A percentile compares a stretch with the other conserved stretches of the same genome.
Evolutionary conservation across 2,329 filamentous ascomycete species (phyloP).

Genomic region (Leptodontidium sp.): DNA sequence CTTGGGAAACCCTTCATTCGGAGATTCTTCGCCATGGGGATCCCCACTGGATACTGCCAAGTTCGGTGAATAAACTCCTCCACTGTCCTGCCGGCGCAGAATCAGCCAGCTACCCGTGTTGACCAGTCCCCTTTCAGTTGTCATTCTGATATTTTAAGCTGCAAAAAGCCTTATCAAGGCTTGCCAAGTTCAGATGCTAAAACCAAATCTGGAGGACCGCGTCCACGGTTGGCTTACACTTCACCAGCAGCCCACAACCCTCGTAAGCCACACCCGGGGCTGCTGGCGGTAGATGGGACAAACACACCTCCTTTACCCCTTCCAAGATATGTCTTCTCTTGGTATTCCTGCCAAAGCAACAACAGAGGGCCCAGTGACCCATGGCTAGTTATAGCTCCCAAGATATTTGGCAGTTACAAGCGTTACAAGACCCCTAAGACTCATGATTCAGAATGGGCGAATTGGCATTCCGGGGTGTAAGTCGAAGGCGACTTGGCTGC

Average conservation of each 20-base stretch:
- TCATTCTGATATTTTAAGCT: not conserved
- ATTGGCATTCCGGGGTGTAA: not conserved
- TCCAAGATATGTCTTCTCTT: conserved; percentile 14
- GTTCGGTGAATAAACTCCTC: not conserved
- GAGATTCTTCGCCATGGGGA: conserved; percentile 4
- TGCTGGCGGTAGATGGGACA: conserved; percentile 17
- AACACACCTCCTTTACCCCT: conserved; percentile 7
- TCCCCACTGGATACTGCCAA: not conserved
- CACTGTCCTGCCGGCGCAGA: not conserved
- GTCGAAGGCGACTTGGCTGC: conserved; percentile 8
- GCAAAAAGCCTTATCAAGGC: not conserved
- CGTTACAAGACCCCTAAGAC: conserved; percentile 12
- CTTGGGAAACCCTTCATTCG: not conserved
- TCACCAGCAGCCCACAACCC: conserved; percentile 6
- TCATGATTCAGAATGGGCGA: conserved; percentile 10
- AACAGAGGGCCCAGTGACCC: not conserved
- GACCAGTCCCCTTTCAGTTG: not conserved
- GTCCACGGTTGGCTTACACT: conserved; percentile 15
- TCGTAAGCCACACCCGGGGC: conserved; percentile 4
- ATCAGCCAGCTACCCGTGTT: not conserved
- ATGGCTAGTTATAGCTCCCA: conserved; percentile 9
- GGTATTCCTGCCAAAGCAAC: conserved; percentile 20
- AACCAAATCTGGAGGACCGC: not conserved
- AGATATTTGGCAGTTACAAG: conserved; percentile 21
- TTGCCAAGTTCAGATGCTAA: conserved; percentile 4